Evolutionary conservation across 148 eudicot species (phyloP).

Genomic region (Chenopodium suecicum): DNA sequence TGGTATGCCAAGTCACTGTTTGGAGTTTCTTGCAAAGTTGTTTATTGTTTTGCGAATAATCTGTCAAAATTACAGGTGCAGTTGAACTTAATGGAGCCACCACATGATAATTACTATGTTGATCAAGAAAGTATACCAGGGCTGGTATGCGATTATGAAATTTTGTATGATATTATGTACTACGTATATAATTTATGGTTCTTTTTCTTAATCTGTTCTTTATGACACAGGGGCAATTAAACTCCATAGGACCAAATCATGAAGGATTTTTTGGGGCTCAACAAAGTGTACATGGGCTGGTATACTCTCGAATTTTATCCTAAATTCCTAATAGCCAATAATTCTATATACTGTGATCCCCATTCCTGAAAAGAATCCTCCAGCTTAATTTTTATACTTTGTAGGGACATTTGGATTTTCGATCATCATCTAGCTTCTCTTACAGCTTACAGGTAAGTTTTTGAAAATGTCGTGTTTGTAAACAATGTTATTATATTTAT

Average conservation of each 20-base stretch:
- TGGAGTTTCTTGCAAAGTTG: conserved; percentile 4
- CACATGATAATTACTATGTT: conserved; percentile 83
- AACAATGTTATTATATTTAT: not conserved
- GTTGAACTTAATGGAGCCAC: conserved; percentile 94
- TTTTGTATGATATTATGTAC: not conserved
- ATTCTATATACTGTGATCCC: not conserved
- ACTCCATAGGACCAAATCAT: conserved; percentile 62
- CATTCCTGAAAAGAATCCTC: not conserved
- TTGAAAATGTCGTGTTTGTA: not conserved
- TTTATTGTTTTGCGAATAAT: conserved; percentile 6
- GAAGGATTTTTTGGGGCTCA: conserved; percentile 80
- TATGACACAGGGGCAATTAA: conserved; percentile 63
- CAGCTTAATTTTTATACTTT: conserved; percentile 8
- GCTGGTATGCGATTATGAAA: conserved; percentile 57
- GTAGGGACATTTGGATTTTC: conserved; percentile 82
- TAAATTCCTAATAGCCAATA: not conserved
- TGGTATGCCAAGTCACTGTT: conserved; percentile 43
- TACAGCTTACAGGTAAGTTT: conserved; percentile 62
- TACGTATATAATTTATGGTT: not conserved
- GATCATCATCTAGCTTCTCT: conserved; percentile 55
- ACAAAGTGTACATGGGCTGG: conserved; percentile 77
- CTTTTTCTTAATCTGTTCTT: not conserved
- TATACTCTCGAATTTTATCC: conserved; percentile 21
- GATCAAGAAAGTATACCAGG: conserved; percentile 77
- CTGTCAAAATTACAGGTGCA: conserved; percentile 46